A percentile compares a stretch with the other conserved stretches of the same genome.
Evolutionary conservation across 306 rosid genomes (phyloP).

Genomic region (Fagus sylvatica): DNA sequence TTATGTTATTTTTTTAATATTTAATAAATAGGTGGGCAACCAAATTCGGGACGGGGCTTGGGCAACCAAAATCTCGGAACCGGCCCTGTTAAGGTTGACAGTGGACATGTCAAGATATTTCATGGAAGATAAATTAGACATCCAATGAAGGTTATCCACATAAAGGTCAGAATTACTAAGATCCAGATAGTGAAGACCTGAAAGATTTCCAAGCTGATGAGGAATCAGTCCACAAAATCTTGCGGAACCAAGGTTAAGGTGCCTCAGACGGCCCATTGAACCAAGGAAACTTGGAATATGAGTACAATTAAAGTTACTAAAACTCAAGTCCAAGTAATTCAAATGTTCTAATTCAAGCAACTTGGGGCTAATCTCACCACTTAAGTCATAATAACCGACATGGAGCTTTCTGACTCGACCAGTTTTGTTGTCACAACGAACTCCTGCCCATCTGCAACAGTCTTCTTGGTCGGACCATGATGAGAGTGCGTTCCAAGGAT

Average conservation of each 20-base stretch:
- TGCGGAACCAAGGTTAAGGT: constrained; percentile 31
- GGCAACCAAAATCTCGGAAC: too few species aligned
- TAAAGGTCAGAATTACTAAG: constrained; percentile 15
- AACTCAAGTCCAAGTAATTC: constrained; percentile 30
- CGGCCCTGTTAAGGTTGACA: constrained; percentile 22
- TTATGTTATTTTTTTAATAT: too few species aligned
- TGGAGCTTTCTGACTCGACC: too few species aligned
- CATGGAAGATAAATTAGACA: constrained; percentile 24
- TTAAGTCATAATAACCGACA: neutral
- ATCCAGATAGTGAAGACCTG: constrained; percentile 29
- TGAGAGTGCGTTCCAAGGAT: too few species aligned
- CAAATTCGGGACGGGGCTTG: too few species aligned
- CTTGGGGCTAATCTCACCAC: constrained; percentile 31
- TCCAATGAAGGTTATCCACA: constrained; percentile 26
- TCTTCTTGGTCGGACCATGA: too few species aligned
- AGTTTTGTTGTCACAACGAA: too few species aligned
- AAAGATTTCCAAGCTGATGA: constrained; percentile 35
- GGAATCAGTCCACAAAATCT: constrained; percentile 33
- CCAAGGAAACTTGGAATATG: constrained; percentile 37
- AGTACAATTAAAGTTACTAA: constrained; percentile 15
- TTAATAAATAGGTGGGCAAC: too few species aligned
- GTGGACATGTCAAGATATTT: constrained; percentile 25
- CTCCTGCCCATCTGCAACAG: too few species aligned
- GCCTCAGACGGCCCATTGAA: constrained; percentile 22
- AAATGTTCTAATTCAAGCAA: constrained; percentile 30